Percentiles rank a stretch among this genome's conserved stretches.
Conservation (phyloP, 2,329 filamentous ascomycete species). For the Microcyclosporella mali region DNA sequence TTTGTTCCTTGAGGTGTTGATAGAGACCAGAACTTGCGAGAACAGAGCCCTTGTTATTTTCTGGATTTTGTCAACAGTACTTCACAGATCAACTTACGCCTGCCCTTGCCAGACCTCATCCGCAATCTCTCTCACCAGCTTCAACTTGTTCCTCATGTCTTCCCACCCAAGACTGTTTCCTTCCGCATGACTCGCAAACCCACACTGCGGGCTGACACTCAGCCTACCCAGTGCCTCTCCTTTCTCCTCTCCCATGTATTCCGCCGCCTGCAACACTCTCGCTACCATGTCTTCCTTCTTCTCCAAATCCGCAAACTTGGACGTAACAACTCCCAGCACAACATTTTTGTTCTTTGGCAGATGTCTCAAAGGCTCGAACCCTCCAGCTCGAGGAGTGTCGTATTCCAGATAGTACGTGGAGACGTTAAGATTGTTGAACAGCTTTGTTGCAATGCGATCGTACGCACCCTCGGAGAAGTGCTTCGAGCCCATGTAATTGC, state of each 20-base stretch:
- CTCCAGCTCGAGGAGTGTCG: constrained; percentile 44
- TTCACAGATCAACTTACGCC: constrained; percentile 29
- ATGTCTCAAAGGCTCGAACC: constrained; percentile 42
- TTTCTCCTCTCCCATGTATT: constrained; percentile 63
- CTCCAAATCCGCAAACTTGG: constrained; percentile 43
- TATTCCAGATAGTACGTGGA: constrained; percentile 37
- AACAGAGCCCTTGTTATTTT: no score
- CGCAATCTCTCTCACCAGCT: constrained; percentile 64
- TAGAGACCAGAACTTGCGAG: no score
- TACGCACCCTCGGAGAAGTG: constrained; percentile 46
- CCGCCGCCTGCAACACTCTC: constrained; percentile 48
- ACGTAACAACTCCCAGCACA: constrained; percentile 41
- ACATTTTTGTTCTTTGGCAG: constrained; percentile 44
- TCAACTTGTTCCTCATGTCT: constrained; percentile 68
- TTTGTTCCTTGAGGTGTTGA: constrained; percentile 16
- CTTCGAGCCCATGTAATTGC: constrained; percentile 43
- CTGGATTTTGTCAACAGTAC: no score
- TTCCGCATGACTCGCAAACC: constrained; percentile 61
- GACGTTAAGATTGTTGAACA: constrained; percentile 32
- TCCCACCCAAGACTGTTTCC: constrained; percentile 55
- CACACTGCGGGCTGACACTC: constrained; percentile 58
- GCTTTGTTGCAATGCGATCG: constrained; percentile 38
- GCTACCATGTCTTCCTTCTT: constrained; percentile 43
- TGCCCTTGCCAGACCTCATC: constrained; percentile 64
- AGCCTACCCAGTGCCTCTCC: constrained; percentile 62